phyloP scores from a whole-genome alignment of 2,329 filamentous ascomycete species.

The Talaromyces islandicus region DNA sequence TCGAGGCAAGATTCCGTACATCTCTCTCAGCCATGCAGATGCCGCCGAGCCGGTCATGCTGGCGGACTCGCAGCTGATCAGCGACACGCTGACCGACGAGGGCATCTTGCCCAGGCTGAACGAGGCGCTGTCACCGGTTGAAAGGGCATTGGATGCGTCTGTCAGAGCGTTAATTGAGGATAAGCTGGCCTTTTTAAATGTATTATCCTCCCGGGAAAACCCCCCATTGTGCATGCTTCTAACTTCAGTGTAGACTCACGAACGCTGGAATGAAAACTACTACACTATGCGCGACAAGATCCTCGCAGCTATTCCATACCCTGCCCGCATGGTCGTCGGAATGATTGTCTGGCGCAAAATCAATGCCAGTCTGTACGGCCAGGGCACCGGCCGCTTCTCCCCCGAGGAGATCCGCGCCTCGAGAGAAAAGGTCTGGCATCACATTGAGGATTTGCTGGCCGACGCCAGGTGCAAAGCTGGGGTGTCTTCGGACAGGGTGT shows the following conservation, averaged over 20 bases:
- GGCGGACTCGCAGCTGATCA: slow-evolving; percentile 53
- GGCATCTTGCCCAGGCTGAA: slow-evolving; percentile 48
- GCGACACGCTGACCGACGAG: slow-evolving; percentile 37
- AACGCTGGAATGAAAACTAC: slow-evolving; percentile 57
- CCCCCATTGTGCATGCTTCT: not conserved
- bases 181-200: slow-evolving; percentile 53
- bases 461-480: slow-evolving; percentile 27
- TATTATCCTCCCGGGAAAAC: slow-evolving; percentile 17
- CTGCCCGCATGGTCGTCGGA: slow-evolving; percentile 47
- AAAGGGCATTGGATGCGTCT: slow-evolving; percentile 46
- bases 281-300: slow-evolving; percentile 51
- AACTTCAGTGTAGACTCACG: slow-evolving; percentile 31
- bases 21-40: not conserved
- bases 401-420: slow-evolving; percentile 44
- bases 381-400: slow-evolving; percentile 50
- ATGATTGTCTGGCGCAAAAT: slow-evolving; percentile 42
- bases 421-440: slow-evolving; percentile 49
- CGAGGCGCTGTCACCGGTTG: slow-evolving; percentile 28
- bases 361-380: slow-evolving; percentile 45
- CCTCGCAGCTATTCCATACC: slow-evolving; percentile 47
- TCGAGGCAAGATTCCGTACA: slow-evolving; percentile 56
- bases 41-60: slow-evolving; percentile 23
- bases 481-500: slow-evolving; percentile 30
- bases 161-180: slow-evolving; percentile 55
- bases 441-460: slow-evolving; percentile 42